Percentiles rank a stretch among this genome's conserved stretches.
phyloP scores from a whole-genome alignment of 139 green algal genomes.

The Coelastrella sp. region DNA sequence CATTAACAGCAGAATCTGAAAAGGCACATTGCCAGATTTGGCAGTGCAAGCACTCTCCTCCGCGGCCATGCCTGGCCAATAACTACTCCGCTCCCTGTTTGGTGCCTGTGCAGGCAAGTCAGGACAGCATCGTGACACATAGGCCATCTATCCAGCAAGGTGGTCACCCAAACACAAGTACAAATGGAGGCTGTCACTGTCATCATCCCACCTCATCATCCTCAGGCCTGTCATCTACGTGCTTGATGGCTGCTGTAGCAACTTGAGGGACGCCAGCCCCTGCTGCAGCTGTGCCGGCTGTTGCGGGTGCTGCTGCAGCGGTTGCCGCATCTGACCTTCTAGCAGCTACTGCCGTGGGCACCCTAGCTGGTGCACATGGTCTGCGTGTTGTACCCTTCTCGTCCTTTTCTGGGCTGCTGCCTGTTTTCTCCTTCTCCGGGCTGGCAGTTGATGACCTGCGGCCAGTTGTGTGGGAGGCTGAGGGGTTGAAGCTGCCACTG shows the following conservation, averaged over 20 bases:
- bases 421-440: neutral
- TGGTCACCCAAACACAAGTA: too few relatives aligned
- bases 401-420: conserved; percentile 12
- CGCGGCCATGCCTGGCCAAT: too few relatives aligned
- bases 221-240: neutral
- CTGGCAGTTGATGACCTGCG: neutral
- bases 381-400: neutral
- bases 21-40: too few relatives aligned
- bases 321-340: neutral
- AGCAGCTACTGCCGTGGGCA: conserved; percentile 16
- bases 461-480: neutral
- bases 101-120: too few relatives aligned
- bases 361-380: conserved; percentile 22
- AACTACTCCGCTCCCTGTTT: too few relatives aligned
- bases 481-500: conserved; percentile 43
- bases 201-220: conserved; percentile 33
- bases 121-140: too few relatives aligned
- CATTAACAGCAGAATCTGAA: neutral
- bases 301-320: conserved; percentile 7
- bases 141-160: too few relatives aligned
- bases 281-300: neutral
- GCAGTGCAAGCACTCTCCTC: too few relatives aligned
- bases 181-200: neutral
- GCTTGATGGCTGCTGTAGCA: neutral
- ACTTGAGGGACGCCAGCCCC: neutral